Base-by-base conservation (phyloP, 495 filamentous ascomycete species). In the Penicillium argentinense region DNA sequence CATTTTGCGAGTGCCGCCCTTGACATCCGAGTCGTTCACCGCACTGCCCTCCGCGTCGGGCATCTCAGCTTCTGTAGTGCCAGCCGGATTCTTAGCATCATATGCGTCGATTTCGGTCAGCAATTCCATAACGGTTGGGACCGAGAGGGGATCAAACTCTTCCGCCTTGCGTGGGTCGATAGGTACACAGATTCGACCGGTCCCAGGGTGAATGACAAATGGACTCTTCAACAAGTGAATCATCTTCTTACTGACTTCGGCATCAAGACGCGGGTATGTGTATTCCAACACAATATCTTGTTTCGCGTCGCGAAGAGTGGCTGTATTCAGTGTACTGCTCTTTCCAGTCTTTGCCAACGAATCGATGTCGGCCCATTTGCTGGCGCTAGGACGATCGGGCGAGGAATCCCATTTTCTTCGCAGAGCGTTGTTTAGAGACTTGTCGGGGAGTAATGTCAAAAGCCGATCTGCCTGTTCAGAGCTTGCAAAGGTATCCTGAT, bases 201-300 rank as follows among this genome's bases (percentile, higher is more conserved):
- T 98, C 5, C 88, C 89, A 0, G 93, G 93, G 72, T 98, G 93
- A 23, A 98, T 84, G 45, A 96, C 92, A 54, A 98, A 98, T 3
- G 93, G 93, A 49, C 82, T 88, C 61, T 98, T 98, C 34, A 98
- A 80, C 74, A 98, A 79, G 78, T 98, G 93, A 72, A 95, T 97
- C 63, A 95, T 82, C 60, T 96, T 95, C 72, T 97, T 97, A 57
- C 86, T 89, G 56, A 98, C 93, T 54, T 96, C 90, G 44, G 89
- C 88, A 75, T 98, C 93, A 39, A 98, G 83, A 8, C 93, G 84
- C n/a, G 93, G 95, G 65, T 98, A 98, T 4, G 93, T 96, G 68
- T 97, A 97, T 68, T 97, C 95, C 19, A 98, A 78, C 11, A 97
- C 82, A 33, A 97, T 84, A 58, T 97, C 93, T 54, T 95, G 88